Evolutionary conservation across 208 protist genomes (phyloP).

Genomic region (Vickermania ingenoplastis): DNA sequence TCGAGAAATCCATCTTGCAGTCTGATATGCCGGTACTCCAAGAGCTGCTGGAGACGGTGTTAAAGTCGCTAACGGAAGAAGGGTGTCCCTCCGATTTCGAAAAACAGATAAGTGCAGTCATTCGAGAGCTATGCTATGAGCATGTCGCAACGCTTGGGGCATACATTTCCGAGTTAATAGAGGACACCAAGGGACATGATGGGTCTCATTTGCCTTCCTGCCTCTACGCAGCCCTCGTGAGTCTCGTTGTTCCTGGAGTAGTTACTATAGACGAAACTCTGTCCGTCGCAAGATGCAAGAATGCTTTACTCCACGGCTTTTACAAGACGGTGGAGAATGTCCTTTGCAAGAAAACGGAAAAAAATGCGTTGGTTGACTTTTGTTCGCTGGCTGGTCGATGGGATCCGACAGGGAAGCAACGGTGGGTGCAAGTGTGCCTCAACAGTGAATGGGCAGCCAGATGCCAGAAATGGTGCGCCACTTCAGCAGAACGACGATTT

Average conservation of each 20-base stretch:
- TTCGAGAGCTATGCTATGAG: not conserved
- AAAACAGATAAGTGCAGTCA: not conserved
- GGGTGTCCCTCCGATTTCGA: not conserved
- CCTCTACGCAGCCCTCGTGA: conserved; percentile 35
- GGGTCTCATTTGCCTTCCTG: too few relatives aligned
- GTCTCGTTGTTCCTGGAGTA: conserved; percentile 27
- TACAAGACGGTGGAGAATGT: too few relatives aligned
- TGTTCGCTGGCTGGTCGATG: not conserved
- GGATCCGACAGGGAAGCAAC: not conserved
- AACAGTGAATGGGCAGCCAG: not conserved
- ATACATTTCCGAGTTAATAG: too few relatives aligned
- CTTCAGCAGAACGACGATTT: not conserved
- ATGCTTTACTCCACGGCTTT: too few relatives aligned
- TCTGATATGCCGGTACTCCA: not conserved
- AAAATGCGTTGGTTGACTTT: not conserved
- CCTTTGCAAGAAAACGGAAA: too few relatives aligned
- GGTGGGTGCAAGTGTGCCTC: not conserved
- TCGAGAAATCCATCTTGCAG: not conserved
- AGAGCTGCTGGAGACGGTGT: not conserved
- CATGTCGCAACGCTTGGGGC: not conserved
- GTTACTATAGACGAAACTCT: conserved; percentile 15
- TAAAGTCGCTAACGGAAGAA: not conserved
- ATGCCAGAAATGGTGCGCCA: not conserved
- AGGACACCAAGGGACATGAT: too few relatives aligned
- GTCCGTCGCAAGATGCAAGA: too few relatives aligned